Conservation (phyloP, 1,284 basidiomycete genomes). For the Pholiota adiposa region DNA sequence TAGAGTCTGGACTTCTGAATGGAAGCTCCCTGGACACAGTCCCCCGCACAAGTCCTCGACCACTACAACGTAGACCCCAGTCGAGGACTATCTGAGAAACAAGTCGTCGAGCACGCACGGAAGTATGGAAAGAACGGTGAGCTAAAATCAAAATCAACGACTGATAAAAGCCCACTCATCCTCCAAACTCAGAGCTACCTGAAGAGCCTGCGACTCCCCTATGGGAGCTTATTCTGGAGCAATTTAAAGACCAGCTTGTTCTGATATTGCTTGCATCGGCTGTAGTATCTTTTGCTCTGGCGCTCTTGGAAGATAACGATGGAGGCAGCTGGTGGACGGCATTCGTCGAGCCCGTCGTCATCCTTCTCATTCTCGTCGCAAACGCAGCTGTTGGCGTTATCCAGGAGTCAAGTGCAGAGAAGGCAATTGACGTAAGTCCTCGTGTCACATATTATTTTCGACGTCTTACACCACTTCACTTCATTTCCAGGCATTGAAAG, state of each 20-base stretch:
- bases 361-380: constrained; percentile 90
- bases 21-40: constrained; percentile 75
- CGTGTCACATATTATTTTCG: constrained; percentile 9
- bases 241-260: constrained; percentile 97
- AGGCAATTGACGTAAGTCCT: constrained; percentile 87
- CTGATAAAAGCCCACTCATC: background rate
- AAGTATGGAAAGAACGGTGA: constrained; percentile 87
- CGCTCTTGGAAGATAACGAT: constrained; percentile 78
- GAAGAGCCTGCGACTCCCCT: constrained; percentile 90
- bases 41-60: constrained; percentile 64
- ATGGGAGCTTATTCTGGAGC: constrained; percentile 93
- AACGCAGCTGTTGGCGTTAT: constrained; percentile 95
- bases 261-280: constrained; percentile 93
- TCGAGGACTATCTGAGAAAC: constrained; percentile 60
- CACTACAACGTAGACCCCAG: constrained; percentile 65
- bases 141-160: constrained; percentile 21
- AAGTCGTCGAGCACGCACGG: constrained; percentile 73
- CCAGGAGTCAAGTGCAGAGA: constrained; percentile 94
- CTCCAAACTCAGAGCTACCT: constrained; percentile 69
- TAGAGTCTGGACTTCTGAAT: constrained; percentile 43
- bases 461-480: constrained; percentile 14
- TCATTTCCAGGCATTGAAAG: constrained; percentile 77
- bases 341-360: constrained; percentile 93
- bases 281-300: constrained; percentile 88
- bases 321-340: constrained; percentile 75